Evolutionary conservation across 352 stramenopile species (phyloP), one percentile per base, ranked within the genome.

Genomic region (Nothophytophthora sp.): DNA sequence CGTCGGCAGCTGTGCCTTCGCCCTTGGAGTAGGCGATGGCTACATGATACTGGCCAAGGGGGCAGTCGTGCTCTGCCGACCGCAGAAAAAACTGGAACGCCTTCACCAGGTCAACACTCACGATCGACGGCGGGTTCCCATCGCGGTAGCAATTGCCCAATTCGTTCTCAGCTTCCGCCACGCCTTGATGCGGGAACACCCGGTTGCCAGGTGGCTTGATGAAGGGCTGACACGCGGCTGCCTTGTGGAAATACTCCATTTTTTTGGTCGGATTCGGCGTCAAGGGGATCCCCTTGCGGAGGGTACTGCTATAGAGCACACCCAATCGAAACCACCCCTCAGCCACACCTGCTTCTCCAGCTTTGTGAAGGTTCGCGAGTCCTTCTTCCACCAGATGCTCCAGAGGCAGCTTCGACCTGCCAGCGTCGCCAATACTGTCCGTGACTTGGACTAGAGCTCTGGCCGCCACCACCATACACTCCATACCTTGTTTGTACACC

Each of bases 321-420:
- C 57, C 62, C n/a, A 76, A 53, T 35, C 67, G 62, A 28, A 70
- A 76, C 67, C 67, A 76, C 6, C 53, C 67, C 25, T 70, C 67
- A 6, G 67, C 58, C 12, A 76, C 54, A 10, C 67, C 67, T 43
- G 50, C 50, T 59, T 76, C 50, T 3, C 62, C 62, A 30, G 67
- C 59, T 24, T 55, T 53, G 33, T 50, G 47, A 10, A 76, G 50
- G 27, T 62, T 53, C 11, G 23, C 6, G n/a, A 76, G 55, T 1
- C 42, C 58, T 27, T 64, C 35, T 28, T 50, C 19, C 4, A 70
- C 54, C 8, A 67, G 12, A n/a, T 52, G 9, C 16, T 49, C 40
- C 4, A 60, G 22, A 2, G 50, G 56, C 18, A 63, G 30, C 1
- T 40, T 54, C 15, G 62, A 53, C 16, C 39, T 54, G 7, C 45